Percentiles rank a stretch among this genome's conserved stretches.
Conservation (phyloP, 2,329 filamentous ascomycete species). For the Ceratocystiopsis minuta region DNA sequence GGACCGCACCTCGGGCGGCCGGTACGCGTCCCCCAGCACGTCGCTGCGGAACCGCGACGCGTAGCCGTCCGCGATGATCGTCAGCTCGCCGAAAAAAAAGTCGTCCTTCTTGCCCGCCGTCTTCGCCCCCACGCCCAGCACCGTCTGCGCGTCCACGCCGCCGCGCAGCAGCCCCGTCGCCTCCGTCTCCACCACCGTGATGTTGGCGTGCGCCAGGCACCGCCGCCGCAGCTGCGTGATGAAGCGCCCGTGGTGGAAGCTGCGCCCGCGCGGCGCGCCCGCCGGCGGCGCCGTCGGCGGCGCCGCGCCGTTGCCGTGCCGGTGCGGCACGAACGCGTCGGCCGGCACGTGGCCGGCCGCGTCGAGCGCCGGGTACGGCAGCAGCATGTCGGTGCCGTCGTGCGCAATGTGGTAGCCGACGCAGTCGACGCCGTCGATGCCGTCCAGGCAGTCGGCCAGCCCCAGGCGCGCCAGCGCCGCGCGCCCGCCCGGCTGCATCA, state of each 20-base stretch:
- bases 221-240: constrained; percentile 64
- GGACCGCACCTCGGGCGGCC: constrained; percentile 48
- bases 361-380: constrained; percentile 59
- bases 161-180: constrained; percentile 59
- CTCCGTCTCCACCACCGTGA: constrained; percentile 81
- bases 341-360: constrained; percentile 23
- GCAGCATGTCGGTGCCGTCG: constrained; percentile 51
- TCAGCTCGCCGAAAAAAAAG: constrained; percentile 76
- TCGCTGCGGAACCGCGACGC: constrained; percentile 78
- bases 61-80: constrained; percentile 84
- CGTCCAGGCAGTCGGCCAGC: constrained; percentile 64
- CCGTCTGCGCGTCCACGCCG: constrained; percentile 42
- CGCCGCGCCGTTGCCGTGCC: background rate
- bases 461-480: constrained; percentile 65
- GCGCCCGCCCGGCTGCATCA: constrained; percentile 84
- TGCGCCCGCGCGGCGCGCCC: constrained; percentile 45
- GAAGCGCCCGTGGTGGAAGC: constrained; percentile 91
- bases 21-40: constrained; percentile 37
- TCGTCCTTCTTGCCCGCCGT: constrained; percentile 43
- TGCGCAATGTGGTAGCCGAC: constrained; percentile 81
- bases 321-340: constrained; percentile 1
- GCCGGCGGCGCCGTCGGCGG: background rate
- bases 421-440: constrained; percentile 69
- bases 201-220: constrained; percentile 59
- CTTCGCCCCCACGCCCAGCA: constrained; percentile 65